Conservation (phyloP, 495 filamentous ascomycete genomes). For the Aspergillus nanangensis region DNA sequence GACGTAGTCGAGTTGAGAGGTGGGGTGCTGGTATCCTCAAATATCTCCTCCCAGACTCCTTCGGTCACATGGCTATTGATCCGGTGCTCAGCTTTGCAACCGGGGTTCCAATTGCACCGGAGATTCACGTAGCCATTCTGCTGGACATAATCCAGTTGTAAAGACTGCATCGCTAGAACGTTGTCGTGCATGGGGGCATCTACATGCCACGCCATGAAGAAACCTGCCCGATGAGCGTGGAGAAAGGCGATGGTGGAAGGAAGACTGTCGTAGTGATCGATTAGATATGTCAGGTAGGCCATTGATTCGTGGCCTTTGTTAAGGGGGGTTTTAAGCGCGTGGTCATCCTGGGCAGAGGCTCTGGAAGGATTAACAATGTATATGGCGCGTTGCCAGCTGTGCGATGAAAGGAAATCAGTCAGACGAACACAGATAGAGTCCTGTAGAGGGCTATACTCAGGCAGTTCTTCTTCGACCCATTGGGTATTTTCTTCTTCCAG, state of each 20-base stretch:
- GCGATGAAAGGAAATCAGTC: not conserved
- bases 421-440: too few relatives aligned
- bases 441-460: too few relatives aligned
- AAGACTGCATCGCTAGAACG: constrained; percentile 45
- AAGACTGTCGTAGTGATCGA: constrained; percentile 64
- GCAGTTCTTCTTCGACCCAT: constrained; percentile 57
- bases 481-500: constrained; percentile 50
- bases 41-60: constrained; percentile 48
- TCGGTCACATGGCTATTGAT: constrained; percentile 58
- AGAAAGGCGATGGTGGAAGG: constrained; percentile 66
- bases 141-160: constrained; percentile 47
- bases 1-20: constrained; percentile 36
- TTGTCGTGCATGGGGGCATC: constrained; percentile 50
- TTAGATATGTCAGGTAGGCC: constrained; percentile 69
- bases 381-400: constrained; percentile 53
- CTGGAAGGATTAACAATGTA: constrained; percentile 61
- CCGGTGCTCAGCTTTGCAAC: constrained; percentile 46
- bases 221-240: constrained; percentile 53
- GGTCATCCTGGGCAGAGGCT: constrained; percentile 40
- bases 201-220: constrained; percentile 60
- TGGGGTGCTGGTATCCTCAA: constrained; percentile 49
- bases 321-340: constrained; percentile 28
- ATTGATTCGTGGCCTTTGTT: constrained; percentile 78
- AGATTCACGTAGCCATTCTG: constrained; percentile 62
- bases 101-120: constrained; percentile 61